These are phyloP conservation scores for Aspergillus wentii DNA, from an alignment of 495 filamentous ascomycete genomes.

Conservation along the genomic window DNA sequence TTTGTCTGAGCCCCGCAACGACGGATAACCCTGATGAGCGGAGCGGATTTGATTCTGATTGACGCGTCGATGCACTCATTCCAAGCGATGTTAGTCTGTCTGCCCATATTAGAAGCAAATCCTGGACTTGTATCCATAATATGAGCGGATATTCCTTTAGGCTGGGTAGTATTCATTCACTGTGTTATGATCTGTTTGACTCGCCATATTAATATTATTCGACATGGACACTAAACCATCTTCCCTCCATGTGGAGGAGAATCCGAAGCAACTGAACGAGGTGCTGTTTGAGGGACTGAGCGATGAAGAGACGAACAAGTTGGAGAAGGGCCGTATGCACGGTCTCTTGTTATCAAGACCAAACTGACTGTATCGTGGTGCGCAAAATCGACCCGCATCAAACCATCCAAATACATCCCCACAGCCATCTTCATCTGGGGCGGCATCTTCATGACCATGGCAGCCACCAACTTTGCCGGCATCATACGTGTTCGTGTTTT, in stretches of 20 bases:
- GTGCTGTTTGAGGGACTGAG: slow-evolving; percentile 1
- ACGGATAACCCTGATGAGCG: too few relatives aligned
- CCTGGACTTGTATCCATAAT: too few relatives aligned
- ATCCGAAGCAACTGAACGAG: background rate
- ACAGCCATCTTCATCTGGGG: slow-evolving; percentile 29
- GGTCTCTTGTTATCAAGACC: background rate
- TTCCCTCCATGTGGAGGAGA: background rate
- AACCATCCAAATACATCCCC: slow-evolving; percentile 19
- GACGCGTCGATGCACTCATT: too few relatives aligned
- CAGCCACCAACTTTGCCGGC: slow-evolving; percentile 34
- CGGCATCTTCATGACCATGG: slow-evolving; percentile 29
- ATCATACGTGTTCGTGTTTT: slow-evolving; percentile 32
- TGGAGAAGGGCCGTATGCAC: slow-evolving; percentile 15
- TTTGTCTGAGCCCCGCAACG: too few relatives aligned
- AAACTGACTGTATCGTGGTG: slow-evolving; percentile 15
- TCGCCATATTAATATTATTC: too few relatives aligned
- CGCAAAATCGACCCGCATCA: slow-evolving; percentile 31
- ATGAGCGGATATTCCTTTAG: too few relatives aligned
- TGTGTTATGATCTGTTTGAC: too few relatives aligned
- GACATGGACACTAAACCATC: background rate
- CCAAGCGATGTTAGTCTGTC: too few relatives aligned
- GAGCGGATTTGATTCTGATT: too few relatives aligned
- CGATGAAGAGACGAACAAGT: slow-evolving; percentile 2
- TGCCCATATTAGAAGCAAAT: too few relatives aligned
- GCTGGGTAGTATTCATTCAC: too few relatives aligned